Evolutionary conservation across 2,329 filamentous ascomycete genomes (phyloP).

Genomic region (Beauveria australis): DNA sequence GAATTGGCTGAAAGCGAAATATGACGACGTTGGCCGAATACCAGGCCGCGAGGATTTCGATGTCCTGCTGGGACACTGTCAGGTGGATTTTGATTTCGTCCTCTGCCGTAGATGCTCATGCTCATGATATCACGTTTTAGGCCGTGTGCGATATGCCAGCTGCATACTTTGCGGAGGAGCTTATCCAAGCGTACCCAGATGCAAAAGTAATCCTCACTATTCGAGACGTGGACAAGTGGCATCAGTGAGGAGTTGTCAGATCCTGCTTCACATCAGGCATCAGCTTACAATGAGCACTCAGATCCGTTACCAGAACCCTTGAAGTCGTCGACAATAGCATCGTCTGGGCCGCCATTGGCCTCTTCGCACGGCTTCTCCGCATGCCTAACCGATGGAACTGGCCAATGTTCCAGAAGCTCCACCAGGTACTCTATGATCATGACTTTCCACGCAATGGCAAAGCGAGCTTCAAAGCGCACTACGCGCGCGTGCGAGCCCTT

Average conservation of each 20-base stretch:
- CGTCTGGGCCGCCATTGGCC: conserved; percentile 1
- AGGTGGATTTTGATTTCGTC: neutral
- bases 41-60: conserved; percentile 8
- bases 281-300: neutral
- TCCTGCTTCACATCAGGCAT: neutral
- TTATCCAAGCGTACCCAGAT: conserved; percentile 4
- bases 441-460: conserved; percentile 9
- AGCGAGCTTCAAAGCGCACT: conserved; percentile 16
- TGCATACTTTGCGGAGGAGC: conserved; percentile 8
- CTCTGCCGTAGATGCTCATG: neutral
- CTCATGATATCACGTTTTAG: neutral
- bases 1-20: conserved; percentile 2
- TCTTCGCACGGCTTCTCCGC: neutral
- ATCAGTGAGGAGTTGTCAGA: neutral
- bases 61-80: neutral
- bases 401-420: conserved; percentile 16
- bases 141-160: conserved; percentile 6
- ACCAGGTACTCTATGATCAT: conserved; percentile 11
- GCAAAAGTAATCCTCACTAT: conserved; percentile 7
- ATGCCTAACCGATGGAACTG: conserved; percentile 9
- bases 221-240: conserved; percentile 7
- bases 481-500: conserved; percentile 14
- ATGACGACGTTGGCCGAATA: conserved; percentile 2
- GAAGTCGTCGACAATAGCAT: conserved; percentile 1
- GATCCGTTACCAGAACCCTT: conserved; percentile 1